Evolutionary conservation across 176 grass and related monocot species (phyloP).

Genomic region (Aegilops bicornis): DNA sequence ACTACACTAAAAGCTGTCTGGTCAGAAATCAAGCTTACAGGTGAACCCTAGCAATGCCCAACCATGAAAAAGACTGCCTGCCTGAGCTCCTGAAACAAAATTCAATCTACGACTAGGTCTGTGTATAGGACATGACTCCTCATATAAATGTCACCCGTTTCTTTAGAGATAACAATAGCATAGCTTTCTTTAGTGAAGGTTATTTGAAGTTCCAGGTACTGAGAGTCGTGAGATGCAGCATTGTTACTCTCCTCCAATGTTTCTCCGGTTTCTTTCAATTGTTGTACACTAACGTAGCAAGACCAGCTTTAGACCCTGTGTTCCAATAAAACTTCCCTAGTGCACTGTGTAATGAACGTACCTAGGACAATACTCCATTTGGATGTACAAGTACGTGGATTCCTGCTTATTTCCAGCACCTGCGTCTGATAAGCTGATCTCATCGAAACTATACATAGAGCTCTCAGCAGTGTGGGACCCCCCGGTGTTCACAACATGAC

Average conservation of each 20-base stretch:
- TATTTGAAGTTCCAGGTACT: background rate
- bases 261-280: background rate
- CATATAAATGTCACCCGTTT: background rate
- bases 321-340: background rate
- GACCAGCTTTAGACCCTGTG: background rate
- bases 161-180: conserved; percentile 7
- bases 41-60: background rate
- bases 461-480: conserved; percentile 70
- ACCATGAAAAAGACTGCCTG: background rate
- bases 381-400: conserved; percentile 95
- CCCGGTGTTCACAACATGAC: conserved; percentile 49
- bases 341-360: conserved; percentile 24
- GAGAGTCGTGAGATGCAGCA: background rate
- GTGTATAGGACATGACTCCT: background rate
- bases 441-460: conserved; percentile 53
- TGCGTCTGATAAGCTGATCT: conserved; percentile 60
- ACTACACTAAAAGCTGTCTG: background rate
- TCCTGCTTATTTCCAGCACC: conserved; percentile 67
- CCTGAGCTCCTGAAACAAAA: background rate
- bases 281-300: background rate
- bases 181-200: background rate
- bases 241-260: background rate
- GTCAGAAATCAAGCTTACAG: conserved; percentile 6
- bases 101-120: background rate
- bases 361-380: conserved; percentile 99